Conservation (phyloP, 768 basidiomycete species). For the Asterophora parasitica region DNA sequence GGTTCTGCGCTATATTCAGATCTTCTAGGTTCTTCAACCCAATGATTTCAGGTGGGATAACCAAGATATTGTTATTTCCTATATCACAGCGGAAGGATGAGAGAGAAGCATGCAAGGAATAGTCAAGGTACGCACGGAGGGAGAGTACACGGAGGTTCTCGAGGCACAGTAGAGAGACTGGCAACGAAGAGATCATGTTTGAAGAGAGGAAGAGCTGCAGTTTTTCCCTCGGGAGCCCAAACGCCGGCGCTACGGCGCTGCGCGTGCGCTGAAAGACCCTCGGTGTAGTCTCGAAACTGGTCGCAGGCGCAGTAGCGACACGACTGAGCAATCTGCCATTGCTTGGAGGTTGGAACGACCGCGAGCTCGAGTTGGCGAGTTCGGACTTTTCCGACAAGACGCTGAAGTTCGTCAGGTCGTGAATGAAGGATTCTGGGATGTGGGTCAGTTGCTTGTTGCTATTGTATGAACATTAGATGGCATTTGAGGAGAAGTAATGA, state of each 20-base stretch:
- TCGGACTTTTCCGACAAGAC: constrained; percentile 35
- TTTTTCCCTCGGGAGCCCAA: constrained; percentile 41
- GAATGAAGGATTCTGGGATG: constrained; percentile 47
- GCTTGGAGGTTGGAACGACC: constrained; percentile 1
- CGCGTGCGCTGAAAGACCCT: constrained; percentile 22
- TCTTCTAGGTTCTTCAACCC: constrained; percentile 48
- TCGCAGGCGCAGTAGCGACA: constrained; percentile 29
- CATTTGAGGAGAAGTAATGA: not conserved
- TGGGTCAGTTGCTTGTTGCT: constrained; percentile 38
- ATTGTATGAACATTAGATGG: constrained; percentile 7
- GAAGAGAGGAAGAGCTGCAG: constrained; percentile 53
- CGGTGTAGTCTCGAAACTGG: constrained; percentile 9
- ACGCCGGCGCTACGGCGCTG: constrained; percentile 25
- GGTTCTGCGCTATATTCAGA: constrained; percentile 59
- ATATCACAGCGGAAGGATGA: constrained; percentile 10
- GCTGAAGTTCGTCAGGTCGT: constrained; percentile 42
- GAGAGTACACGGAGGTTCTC: constrained; percentile 56
- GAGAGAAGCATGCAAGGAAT: not conserved
- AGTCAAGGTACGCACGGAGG: constrained; percentile 43
- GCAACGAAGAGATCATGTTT: constrained; percentile 52
- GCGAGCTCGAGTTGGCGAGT: constrained; percentile 9
- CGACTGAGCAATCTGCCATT: constrained; percentile 29
- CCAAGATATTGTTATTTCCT: constrained; percentile 56
- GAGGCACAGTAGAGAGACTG: constrained; percentile 52
- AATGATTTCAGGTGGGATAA: constrained; percentile 60